phyloP scores from a whole-genome alignment of 106 monocot species.

The Dendrobium chrysotoxum region DNA sequence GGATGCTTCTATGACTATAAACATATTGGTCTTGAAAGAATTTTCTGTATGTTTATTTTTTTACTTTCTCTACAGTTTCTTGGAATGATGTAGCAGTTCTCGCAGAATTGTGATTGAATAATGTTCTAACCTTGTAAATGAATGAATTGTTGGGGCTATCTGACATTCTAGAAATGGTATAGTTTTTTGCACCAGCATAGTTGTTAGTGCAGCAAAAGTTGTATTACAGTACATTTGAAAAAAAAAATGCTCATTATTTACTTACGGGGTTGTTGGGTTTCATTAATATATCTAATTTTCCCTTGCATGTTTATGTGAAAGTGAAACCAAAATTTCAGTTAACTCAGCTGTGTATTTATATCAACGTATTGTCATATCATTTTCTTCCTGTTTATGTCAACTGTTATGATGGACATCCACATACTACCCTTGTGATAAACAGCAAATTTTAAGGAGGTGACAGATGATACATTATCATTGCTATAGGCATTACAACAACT shows the following conservation, averaged over 20 bases:
- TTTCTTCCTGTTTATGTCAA: not conserved
- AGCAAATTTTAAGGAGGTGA: not conserved
- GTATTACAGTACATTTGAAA: not conserved
- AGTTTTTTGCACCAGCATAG: not conserved
- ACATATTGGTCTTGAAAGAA: not conserved
- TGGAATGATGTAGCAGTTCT: not conserved
- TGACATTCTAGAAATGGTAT: not conserved
- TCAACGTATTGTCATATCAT: not conserved
- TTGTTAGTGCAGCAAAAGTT: not conserved
- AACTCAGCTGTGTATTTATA: not conserved
- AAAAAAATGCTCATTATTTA: not conserved
- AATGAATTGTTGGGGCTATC: constrained; percentile 1
- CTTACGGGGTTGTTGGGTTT: not conserved
- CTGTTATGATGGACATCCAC: not conserved
- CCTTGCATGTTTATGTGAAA: not conserved
- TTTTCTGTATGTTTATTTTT: not conserved
- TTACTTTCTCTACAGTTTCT: not conserved
- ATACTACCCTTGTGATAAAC: not conserved
- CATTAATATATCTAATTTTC: not conserved
- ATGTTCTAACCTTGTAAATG: not conserved
- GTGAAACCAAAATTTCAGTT: not conserved
- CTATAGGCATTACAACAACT: not conserved
- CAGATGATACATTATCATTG: not conserved
- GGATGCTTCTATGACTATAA: not conserved
- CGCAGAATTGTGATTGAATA: not conserved